These are phyloP conservation scores for Teratosphaeria gauchensis DNA, from an alignment of 2,329 filamentous ascomycete species.

Conservation along the genomic window DNA sequence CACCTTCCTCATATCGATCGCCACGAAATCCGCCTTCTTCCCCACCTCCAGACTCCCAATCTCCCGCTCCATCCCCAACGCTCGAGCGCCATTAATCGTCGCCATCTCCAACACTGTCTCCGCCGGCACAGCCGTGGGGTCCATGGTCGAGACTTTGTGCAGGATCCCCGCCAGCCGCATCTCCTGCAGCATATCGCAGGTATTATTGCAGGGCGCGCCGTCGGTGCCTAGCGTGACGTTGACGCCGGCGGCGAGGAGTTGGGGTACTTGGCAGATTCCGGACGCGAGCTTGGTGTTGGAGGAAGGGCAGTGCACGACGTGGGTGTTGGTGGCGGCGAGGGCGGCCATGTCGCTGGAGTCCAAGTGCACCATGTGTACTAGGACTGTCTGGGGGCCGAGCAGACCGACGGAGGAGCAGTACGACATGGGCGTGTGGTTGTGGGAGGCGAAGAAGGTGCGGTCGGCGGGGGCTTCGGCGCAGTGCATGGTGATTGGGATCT, in stretches of 20 bases:
- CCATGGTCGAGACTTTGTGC: constrained; percentile 35
- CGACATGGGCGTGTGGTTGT: constrained; percentile 33
- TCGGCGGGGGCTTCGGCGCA: constrained; percentile 29
- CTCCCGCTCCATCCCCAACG: constrained; percentile 31
- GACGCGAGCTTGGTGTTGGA: constrained; percentile 45
- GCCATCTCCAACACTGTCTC: constrained; percentile 43
- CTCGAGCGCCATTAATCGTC: constrained; percentile 42
- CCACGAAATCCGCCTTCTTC: constrained; percentile 38
- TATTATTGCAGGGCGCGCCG: constrained; percentile 45
- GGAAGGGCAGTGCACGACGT: constrained; percentile 43
- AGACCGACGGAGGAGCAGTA: constrained; percentile 33
- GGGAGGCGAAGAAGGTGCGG: constrained; percentile 23
- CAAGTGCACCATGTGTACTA: constrained; percentile 45
- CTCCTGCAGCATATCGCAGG: constrained; percentile 44
- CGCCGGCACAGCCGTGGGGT: constrained; percentile 36
- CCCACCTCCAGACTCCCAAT: constrained; percentile 34
- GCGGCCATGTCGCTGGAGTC: constrained; percentile 35
- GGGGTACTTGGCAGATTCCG: constrained; percentile 39
- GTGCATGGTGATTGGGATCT: constrained; percentile 31
- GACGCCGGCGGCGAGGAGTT: constrained; percentile 34
- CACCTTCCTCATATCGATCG: constrained; percentile 22
- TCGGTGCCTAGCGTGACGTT: constrained; percentile 44
- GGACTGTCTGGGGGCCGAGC: constrained; percentile 34
- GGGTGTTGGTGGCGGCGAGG: constrained; percentile 32
- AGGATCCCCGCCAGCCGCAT: constrained; percentile 44